Conservation (phyloP, 257 asterid species). For the Galeopsis tetrahit region DNA sequence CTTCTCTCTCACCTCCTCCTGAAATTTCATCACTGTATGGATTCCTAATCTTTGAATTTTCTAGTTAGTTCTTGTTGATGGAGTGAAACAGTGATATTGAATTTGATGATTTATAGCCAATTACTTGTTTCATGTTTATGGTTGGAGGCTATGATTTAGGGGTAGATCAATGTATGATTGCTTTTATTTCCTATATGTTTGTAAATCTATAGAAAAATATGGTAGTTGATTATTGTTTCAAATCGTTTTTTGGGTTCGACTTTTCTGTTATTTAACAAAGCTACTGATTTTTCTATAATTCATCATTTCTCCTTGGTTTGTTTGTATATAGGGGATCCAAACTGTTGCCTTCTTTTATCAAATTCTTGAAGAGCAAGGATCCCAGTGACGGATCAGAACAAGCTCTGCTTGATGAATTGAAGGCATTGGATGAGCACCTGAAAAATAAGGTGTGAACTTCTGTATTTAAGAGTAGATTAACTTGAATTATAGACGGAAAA, state of each 20-base stretch:
- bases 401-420: slow-evolving; percentile 64
- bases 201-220: neutral
- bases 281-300: neutral
- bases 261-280: neutral
- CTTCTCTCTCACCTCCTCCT: slow-evolving; percentile 65
- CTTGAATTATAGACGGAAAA: neutral
- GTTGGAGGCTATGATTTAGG: neutral
- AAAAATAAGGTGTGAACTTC: slow-evolving; percentile 55
- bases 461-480: neutral
- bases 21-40: slow-evolving; percentile 72
- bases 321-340: slow-evolving; percentile 61
- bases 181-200: neutral
- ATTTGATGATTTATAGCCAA: slow-evolving; percentile 16
- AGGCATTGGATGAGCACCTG: slow-evolving; percentile 77
- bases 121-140: slow-evolving; percentile 7
- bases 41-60: slow-evolving; percentile 2
- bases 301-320: neutral
- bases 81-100: slow-evolving; percentile 6
- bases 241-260: neutral
- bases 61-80: slow-evolving; percentile 24
- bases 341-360: slow-evolving; percentile 63
- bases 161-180: neutral
- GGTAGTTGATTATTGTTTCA: neutral
- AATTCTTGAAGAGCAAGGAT: slow-evolving; percentile 83
- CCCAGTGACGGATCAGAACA: slow-evolving; percentile 72